phyloP scores from a whole-genome alignment of 768 basidiomycete genomes.

The Boletus eberwhitei region DNA sequence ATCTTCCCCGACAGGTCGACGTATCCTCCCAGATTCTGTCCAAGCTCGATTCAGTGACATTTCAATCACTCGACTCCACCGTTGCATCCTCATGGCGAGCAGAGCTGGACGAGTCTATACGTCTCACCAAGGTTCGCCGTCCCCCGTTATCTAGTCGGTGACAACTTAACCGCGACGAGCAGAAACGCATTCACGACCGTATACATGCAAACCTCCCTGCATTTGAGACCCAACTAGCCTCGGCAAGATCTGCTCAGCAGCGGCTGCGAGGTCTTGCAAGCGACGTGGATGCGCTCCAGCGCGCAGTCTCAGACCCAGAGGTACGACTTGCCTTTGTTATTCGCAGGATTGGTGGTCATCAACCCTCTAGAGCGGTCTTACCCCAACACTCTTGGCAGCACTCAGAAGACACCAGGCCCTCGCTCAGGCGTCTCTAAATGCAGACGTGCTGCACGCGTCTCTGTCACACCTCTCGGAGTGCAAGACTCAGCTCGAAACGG shows the following conservation, averaged over 20 bases:
- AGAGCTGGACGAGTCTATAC: constrained; percentile 71
- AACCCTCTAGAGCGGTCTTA: constrained; percentile 57
- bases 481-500: constrained; percentile 41
- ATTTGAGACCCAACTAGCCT: constrained; percentile 61
- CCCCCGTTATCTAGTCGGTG: neutral
- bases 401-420: constrained; percentile 61
- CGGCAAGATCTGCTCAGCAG: constrained; percentile 62
- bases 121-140: constrained; percentile 59
- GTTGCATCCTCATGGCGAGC: constrained; percentile 66
- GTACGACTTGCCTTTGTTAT: constrained; percentile 36
- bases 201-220: constrained; percentile 60
- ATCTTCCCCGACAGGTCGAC: constrained; percentile 70
- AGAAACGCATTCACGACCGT: constrained; percentile 71
- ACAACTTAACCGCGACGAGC: constrained; percentile 14
- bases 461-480: constrained; percentile 56
- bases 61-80: constrained; percentile 53
- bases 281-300: constrained; percentile 51
- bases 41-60: constrained; percentile 62
- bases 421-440: constrained; percentile 60
- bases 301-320: constrained; percentile 54
- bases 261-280: constrained; percentile 48
- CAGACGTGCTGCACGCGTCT: constrained; percentile 46
- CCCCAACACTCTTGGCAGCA: constrained; percentile 53
- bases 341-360: constrained; percentile 8
- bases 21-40: constrained; percentile 69